Evolutionary conservation across 306 rosid species (phyloP), one percentile per base, ranked within the genome.

Genomic region (Geum urbanum): DNA sequence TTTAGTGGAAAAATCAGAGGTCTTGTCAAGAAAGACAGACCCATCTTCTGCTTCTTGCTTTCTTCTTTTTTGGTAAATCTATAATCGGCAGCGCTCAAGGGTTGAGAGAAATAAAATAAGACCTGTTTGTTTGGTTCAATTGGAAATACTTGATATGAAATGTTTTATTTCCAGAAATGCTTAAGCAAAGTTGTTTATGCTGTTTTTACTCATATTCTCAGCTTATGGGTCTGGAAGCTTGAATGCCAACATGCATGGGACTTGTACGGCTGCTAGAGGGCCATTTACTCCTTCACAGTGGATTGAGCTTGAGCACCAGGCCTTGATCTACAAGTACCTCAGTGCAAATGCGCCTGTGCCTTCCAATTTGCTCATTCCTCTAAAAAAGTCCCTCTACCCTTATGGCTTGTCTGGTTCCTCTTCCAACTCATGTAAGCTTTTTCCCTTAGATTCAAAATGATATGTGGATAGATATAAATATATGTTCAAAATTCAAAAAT

Each of bases 271-370:
- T 51, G 68, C 44, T 16, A 79, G 78, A 79, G 88, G 80, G 46
- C 84, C 82, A 61, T 84, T 84, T 74, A 84, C 82, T 53, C 84
- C 81, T 24, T 84, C 82, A n/a, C 88, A 84, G 66, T 81, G 88
- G 88, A 66, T 81, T 54, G 88, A 84, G 80, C 80, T 84, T 27
- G 88, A 84, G 74, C 84, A 84, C 72, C 88, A 84, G 77, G 88
- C 88, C 53, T 76, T 84, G 84, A 84, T 84, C 84, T 81, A 79
- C 82, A 81, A 84, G 79, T 81, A 81, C 73, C 68, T 84, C 70
- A 73, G 80, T 67, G 74, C 80, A 51, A 81, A 81, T 74, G 84
- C 79, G 65, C 76, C 86, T 46, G 82, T 84, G 16, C 86, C 88
- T 9, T 79, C 88, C 47, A 76, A 81, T 81, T 72, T 84, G 63